phyloP scores from a whole-genome alignment of 495 filamentous ascomycete genomes.

The Penicillium argentinense region DNA sequence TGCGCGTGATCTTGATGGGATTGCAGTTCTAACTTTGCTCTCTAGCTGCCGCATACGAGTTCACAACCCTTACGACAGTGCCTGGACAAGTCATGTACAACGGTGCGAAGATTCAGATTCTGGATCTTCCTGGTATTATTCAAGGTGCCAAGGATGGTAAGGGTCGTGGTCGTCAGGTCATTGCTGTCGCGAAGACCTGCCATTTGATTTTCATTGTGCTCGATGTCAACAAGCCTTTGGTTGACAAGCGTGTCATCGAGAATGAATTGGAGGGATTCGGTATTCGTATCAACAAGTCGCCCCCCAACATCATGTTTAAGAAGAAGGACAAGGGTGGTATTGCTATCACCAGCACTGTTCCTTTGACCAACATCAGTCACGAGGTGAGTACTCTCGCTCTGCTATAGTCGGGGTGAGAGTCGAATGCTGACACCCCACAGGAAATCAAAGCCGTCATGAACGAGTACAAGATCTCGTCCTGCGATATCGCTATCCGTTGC shows the following conservation, averaged over 20 bases:
- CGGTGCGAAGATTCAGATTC: slow-evolving; percentile 96
- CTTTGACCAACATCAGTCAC: slow-evolving; percentile 86
- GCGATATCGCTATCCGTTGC: slow-evolving; percentile 96
- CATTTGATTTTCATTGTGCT: slow-evolving; percentile 98
- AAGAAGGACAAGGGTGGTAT: slow-evolving; percentile 99
- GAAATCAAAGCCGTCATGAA: slow-evolving; percentile 97
- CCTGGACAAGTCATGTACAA: slow-evolving; percentile 97
- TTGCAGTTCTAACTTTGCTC: slow-evolving; percentile 15
- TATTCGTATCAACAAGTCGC: slow-evolving; percentile 95
- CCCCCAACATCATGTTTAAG: slow-evolving; percentile 95
- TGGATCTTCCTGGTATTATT: slow-evolving; percentile 98
- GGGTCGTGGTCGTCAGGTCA: slow-evolving; percentile 96
- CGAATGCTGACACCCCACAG: slow-evolving; percentile 36
- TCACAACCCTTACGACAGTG: slow-evolving; percentile 96
- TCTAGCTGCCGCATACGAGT: slow-evolving; percentile 89
- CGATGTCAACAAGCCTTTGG: slow-evolving; percentile 97
- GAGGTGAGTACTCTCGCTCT: slow-evolving; percentile 52
- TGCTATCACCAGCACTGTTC: slow-evolving; percentile 88
- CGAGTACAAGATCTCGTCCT: slow-evolving; percentile 95
- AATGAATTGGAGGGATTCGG: slow-evolving; percentile 96
- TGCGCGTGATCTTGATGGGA: no score
- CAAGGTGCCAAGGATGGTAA: slow-evolving; percentile 98
- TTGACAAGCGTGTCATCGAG: slow-evolving; percentile 96
- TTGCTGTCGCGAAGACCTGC: slow-evolving; percentile 98
- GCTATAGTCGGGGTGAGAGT: no score